Evolutionary conservation across 2,329 filamentous ascomycete genomes (phyloP), one percentile per base, ranked within the genome.

Genomic region (Paecilomyces dactylethromorphus): DNA sequence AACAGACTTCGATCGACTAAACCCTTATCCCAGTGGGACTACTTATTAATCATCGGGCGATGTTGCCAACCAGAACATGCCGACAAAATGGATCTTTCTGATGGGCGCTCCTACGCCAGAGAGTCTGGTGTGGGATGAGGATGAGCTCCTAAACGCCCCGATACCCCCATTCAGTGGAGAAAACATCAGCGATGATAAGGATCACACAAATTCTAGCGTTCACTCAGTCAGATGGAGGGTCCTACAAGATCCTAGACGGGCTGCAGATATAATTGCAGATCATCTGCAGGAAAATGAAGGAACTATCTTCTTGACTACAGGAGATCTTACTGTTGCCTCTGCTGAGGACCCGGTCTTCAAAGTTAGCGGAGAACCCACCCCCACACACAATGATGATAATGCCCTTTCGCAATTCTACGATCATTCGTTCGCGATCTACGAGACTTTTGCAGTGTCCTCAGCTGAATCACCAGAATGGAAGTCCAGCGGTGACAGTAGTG

Each of bases 391-490:
- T 29, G 5, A 65, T 68, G 63, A 75, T 54, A 77, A 78, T 8
- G 70, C 69, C 2, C 72, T 87, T 3, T 82, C 84, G 3, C 82
- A 87, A 58, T 95, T 94, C 71, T 89, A 91, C 66, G 84, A 94
- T 63, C 85, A 93, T 66, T 94, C 91, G 0, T 81, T 95, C 54
- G 83, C 86, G 1, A 76, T 88, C 13, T 85, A 95, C 69, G 82
- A 90, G 62, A 83, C 85, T 13, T 69, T 66, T 4, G 67, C 68
- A 52, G 60, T 70, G 11, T 67, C 66, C 39, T 50, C 60, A 7
- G 66, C 71, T 18, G 65, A 62, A 7, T 32, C 60, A 21, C 56
- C 56, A n/a, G 55, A 64, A 1, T 63, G 60, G 33, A 62, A 66
- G 24, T 65, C 65, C 11, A 62, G 63, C 6, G 63, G 69, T 56